Evolutionary conservation across 2,329 filamentous ascomycete genomes (phyloP).

Genomic region (Cladophialophora exuberans): DNA sequence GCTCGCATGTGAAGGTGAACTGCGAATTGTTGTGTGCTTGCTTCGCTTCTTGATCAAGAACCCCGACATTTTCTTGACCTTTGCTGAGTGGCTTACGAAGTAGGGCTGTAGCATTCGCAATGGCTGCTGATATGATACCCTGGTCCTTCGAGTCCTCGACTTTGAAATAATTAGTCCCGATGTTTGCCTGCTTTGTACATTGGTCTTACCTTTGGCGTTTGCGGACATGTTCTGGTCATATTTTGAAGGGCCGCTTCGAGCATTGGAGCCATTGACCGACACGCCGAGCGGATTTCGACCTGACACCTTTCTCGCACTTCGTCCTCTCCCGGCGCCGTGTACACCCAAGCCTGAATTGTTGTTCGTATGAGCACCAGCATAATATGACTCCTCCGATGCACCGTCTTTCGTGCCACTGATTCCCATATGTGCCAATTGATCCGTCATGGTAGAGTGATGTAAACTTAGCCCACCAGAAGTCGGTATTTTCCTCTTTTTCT

Average conservation of each 20-base stretch:
- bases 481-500: slow-evolving; percentile 98
- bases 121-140: slow-evolving; percentile 90
- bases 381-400: slow-evolving; percentile 44
- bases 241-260: slow-evolving; percentile 29
- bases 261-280: slow-evolving; percentile 36
- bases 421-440: slow-evolving; percentile 67
- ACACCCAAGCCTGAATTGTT: slow-evolving; percentile 63
- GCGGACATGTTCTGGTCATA: slow-evolving; percentile 32
- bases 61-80: slow-evolving; percentile 77
- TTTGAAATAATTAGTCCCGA: slow-evolving; percentile 38
- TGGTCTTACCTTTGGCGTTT: slow-evolving; percentile 30
- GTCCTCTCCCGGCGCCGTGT: slow-evolving; percentile 81
- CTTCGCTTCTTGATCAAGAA: slow-evolving; percentile 72
- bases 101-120: slow-evolving; percentile 80
- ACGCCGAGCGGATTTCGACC: slow-evolving; percentile 35
- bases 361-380: slow-evolving; percentile 49
- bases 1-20: slow-evolving; percentile 96
- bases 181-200: background rate
- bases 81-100: slow-evolving; percentile 56
- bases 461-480: slow-evolving; percentile 73
- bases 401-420: slow-evolving; percentile 48
- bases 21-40: slow-evolving; percentile 75
- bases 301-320: slow-evolving; percentile 65
- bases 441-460: slow-evolving; percentile 62
- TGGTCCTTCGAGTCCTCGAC: slow-evolving; percentile 55